phyloP scores from a whole-genome alignment of 2,329 filamentous ascomycete genomes.

The Trichoderma asperellum region DNA sequence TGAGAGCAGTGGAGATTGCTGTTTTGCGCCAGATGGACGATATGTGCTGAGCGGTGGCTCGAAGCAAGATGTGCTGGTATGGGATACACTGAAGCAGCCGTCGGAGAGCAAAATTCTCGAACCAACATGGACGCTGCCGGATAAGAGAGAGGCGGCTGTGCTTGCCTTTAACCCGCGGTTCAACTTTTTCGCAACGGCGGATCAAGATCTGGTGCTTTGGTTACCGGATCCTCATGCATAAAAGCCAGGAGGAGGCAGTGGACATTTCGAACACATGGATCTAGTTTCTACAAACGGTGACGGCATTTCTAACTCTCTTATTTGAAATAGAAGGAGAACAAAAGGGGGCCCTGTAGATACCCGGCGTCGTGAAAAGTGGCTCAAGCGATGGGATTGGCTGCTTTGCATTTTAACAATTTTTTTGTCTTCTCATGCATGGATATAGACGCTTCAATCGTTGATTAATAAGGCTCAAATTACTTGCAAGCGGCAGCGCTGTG shows the following conservation, averaged over 20 bases:
- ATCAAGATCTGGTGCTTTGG: slow-evolving; percentile 82
- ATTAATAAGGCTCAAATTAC: not conserved
- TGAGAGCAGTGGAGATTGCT: slow-evolving; percentile 75
- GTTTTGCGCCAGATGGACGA: slow-evolving; percentile 86
- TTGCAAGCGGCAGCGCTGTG: not conserved
- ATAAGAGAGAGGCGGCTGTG: slow-evolving; percentile 70
- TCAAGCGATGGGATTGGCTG: not conserved
- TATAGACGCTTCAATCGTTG: not conserved
- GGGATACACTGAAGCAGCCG: slow-evolving; percentile 72
- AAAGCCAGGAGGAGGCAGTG: not conserved
- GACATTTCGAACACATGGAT: not conserved
- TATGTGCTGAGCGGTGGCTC: slow-evolving; percentile 79
- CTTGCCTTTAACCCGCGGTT: slow-evolving; percentile 88
- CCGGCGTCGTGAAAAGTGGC: slow-evolving; percentile 13
- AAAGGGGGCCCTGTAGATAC: slow-evolving; percentile 18
- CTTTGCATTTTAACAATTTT: not conserved
- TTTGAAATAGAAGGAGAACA: not conserved
- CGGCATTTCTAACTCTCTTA: not conserved
- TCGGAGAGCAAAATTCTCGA: slow-evolving; percentile 62
- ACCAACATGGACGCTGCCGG: slow-evolving; percentile 66
- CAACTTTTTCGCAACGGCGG: slow-evolving; percentile 89
- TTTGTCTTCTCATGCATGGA: not conserved
- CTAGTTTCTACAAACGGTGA: not conserved
- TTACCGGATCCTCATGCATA: slow-evolving; percentile 67
- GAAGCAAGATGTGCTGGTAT: slow-evolving; percentile 75